A percentile compares a stretch with the other conserved stretches of the same genome.
Evolutionary conservation across 805 yeast genomes (phyloP).

Genomic region (Ogataea corticis): DNA sequence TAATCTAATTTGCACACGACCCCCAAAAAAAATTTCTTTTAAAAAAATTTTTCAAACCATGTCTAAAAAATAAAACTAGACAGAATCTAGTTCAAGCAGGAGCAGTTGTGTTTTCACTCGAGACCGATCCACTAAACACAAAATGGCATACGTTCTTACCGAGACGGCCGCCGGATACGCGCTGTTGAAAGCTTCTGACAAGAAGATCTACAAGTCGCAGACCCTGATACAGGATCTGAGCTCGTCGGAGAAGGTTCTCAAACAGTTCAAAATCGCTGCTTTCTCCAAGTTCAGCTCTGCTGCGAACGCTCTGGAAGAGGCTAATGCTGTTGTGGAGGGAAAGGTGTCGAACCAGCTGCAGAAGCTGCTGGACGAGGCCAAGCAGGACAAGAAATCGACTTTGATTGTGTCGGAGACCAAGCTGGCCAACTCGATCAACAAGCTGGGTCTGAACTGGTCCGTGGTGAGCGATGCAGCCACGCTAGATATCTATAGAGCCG

Average conservation of each 20-base stretch:
- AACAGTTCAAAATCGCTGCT: constrained; percentile 91
- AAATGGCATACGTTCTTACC: constrained; percentile 86
- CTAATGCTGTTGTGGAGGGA: constrained; percentile 89
- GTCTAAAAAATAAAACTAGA: not conserved
- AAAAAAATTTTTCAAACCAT: constrained; percentile 5
- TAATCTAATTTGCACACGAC: constrained; percentile 7
- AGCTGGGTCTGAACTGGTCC: constrained; percentile 81
- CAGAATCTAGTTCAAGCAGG: not conserved
- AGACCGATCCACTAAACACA: constrained; percentile 1
- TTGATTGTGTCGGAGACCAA: constrained; percentile 93
- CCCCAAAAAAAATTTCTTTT: constrained; percentile 5
- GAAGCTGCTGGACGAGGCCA: constrained; percentile 70
- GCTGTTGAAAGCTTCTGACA: constrained; percentile 94
- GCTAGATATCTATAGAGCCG: constrained; percentile 91
- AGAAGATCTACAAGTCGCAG: constrained; percentile 88
- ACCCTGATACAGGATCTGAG: constrained; percentile 73
- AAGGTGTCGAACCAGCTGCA: constrained; percentile 85
- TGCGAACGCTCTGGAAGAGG: constrained; percentile 94
- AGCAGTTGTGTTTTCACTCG: no score
- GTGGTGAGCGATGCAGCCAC: constrained; percentile 95
- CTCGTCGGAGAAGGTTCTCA: constrained; percentile 79
- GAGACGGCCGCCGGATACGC: constrained; percentile 99
- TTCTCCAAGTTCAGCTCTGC: constrained; percentile 94
- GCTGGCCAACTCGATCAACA: constrained; percentile 94
- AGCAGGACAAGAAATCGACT: constrained; percentile 80